Evolutionary conservation across 2,329 filamentous ascomycete species (phyloP).

Genomic region (Ophiostoma novo-ulmi): DNA sequence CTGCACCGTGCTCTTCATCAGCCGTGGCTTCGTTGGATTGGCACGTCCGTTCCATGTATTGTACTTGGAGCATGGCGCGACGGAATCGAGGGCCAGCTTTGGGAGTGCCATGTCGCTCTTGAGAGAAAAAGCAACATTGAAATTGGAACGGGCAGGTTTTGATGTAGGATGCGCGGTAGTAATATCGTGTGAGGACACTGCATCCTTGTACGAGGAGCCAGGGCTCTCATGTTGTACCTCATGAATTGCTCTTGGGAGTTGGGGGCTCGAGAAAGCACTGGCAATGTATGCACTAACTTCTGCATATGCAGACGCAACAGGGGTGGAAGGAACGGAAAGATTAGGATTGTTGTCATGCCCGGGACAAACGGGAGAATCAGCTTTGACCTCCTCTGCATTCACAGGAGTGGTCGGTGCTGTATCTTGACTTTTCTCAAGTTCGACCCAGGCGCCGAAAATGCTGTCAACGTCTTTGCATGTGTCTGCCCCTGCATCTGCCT

Average conservation of each 20-base stretch:
- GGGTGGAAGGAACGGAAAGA: conserved; percentile 22
- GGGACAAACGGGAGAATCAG: neutral
- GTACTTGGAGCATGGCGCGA: conserved; percentile 26
- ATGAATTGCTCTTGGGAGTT: neutral
- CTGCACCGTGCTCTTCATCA: conserved; percentile 28
- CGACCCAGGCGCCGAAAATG: conserved; percentile 23
- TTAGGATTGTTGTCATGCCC: neutral
- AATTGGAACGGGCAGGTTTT: neutral
- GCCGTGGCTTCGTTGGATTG: conserved; percentile 20
- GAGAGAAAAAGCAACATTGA: conserved; percentile 23
- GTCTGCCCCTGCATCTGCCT: neutral
- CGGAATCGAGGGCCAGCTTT: neutral
- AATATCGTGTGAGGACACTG: neutral
- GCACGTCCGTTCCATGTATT: conserved; percentile 28
- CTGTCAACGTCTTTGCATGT: conserved; percentile 23
- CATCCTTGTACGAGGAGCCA: conserved; percentile 23
- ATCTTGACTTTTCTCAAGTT: conserved; percentile 15
- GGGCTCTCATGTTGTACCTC: neutral
- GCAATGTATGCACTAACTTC: conserved; percentile 25
- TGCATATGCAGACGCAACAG: conserved; percentile 25
- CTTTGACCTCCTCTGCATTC: neutral
- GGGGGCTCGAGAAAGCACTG: conserved; percentile 13
- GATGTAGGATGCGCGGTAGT: neutral
- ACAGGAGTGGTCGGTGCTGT: neutral
- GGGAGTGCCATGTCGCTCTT: conserved; percentile 25